Conservation (phyloP, 768 basidiomycete species). For the Panaeolus papilionaceus region DNA sequence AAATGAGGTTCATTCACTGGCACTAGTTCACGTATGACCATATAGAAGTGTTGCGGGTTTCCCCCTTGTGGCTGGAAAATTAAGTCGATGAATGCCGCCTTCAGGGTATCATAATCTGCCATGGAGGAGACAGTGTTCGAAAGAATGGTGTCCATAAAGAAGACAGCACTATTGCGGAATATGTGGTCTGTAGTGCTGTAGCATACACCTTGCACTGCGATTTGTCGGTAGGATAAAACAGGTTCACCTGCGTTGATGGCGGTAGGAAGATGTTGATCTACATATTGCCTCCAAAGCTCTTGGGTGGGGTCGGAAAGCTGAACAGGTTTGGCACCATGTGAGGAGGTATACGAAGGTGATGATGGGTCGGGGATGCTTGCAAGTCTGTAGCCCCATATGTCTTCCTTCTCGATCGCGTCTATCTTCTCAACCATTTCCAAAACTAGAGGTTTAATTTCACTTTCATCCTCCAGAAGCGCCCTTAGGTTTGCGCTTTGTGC, state of each 20-base stretch:
- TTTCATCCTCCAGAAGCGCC: not conserved
- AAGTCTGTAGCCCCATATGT: not conserved
- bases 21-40: too few relatives aligned
- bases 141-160: too few relatives aligned
- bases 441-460: not conserved
- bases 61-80: too few relatives aligned
- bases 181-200: not conserved
- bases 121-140: too few relatives aligned
- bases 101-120: too few relatives aligned
- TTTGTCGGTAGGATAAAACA: not conserved
- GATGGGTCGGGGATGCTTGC: not conserved
- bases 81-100: too few relatives aligned
- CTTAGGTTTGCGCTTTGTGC: not conserved
- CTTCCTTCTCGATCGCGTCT: not conserved
- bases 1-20: too few relatives aligned
- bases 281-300: not conserved
- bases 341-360: not conserved
- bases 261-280: not conserved
- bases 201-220: not conserved
- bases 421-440: not conserved
- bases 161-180: not conserved
- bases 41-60: too few relatives aligned
- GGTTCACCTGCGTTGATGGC: not conserved
- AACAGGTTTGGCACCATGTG: not conserved
- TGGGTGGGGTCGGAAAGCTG: not conserved